Evolutionary conservation across 345 rosid species (phyloP).

Genomic region (Arabidopsis suecica): DNA sequence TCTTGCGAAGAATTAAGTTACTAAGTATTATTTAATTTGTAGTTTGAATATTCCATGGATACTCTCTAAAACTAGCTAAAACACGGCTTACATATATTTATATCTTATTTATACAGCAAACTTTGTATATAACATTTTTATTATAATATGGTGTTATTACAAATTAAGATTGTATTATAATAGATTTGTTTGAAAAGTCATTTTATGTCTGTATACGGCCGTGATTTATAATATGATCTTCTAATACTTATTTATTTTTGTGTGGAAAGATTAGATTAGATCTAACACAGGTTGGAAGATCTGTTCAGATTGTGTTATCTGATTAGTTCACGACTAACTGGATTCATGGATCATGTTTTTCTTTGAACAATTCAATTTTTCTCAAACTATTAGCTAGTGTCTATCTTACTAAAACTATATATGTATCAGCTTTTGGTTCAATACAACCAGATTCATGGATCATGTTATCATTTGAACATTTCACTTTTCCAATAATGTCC

Average conservation of each 20-base stretch:
- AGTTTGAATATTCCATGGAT: slow-evolving; percentile 39
- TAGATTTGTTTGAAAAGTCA: slow-evolving; percentile 36
- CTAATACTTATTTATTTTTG: slow-evolving; percentile 7
- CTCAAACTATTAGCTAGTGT: background rate
- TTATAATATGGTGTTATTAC: slow-evolving; percentile 22
- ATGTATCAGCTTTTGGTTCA: background rate
- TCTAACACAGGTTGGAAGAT: slow-evolving; percentile 46
- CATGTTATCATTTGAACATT: background rate
- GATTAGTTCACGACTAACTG: slow-evolving; percentile 31
- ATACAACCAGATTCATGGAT: slow-evolving; percentile 22
- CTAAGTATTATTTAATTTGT: slow-evolving; percentile 2
- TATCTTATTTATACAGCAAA: slow-evolving; percentile 6
- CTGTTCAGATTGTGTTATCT: slow-evolving; percentile 42
- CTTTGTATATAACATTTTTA: slow-evolving; percentile 3
- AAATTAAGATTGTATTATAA: background rate
- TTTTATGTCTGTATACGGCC: slow-evolving; percentile 42
- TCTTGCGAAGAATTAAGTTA: slow-evolving; percentile 7
- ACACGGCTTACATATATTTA: slow-evolving; percentile 1
- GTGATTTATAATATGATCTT: slow-evolving; percentile 27
- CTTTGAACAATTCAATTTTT: background rate
- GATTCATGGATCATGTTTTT: slow-evolving; percentile 16
- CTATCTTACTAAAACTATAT: background rate
- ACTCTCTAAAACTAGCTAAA: slow-evolving; percentile 1
- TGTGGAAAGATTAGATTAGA: slow-evolving; percentile 40
- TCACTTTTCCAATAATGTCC: slow-evolving; percentile 10